Base-by-base conservation (phyloP, 225 moss, liverwort and hornwort genomes). In the Sphagnum contortum region DNA sequence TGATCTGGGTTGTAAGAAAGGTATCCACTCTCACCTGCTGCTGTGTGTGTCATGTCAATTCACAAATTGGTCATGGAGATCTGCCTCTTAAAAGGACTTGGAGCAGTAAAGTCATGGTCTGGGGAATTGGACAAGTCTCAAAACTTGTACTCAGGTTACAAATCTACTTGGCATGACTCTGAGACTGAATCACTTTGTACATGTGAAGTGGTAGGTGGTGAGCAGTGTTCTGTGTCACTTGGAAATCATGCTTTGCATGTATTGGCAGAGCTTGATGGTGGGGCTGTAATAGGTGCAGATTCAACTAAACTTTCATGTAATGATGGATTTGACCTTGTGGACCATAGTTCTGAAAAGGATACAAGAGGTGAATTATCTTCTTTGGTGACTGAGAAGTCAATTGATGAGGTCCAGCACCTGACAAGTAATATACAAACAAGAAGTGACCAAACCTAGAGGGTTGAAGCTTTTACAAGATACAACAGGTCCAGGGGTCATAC, bases 101-200 rank as follows among this genome's bases (percentile, higher is more conserved):
- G 83, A 66, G 65, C 52, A 29, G 71, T 79, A 7, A 78, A 71
- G 61, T 47, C 55, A 49, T 59, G 66, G 65, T 69, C 63, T 60
- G 53, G 64, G 45, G 73, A 72, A 29, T 64, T 64, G 57, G 57
- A 76, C 49, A 80, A 75, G 62, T 49, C 60, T 49, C 71, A 80
- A 49, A 69, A 76, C 29, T 83, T 69, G 71, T 81, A 80, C 60
- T 68, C 81, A 47, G 83, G 83, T 10, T 83, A 87, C 57, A 75
- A 74, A 53, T 73, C 73, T 47, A 72, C 76, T 49, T 87, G 87
- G 87, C 87, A 87, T 77, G 87, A 87, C 61, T 60, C 57, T 50
- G 54, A 62, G n/a, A 83, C 83, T 29, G 80, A 77, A 44, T 83
- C 87, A 12, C 72, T 78, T 56, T 87, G 76, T 59, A 74, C 76